These are phyloP conservation scores for Discostella stelligeroides DNA, from an alignment of 108 stramenopile species.

Conservation along the genomic window DNA sequence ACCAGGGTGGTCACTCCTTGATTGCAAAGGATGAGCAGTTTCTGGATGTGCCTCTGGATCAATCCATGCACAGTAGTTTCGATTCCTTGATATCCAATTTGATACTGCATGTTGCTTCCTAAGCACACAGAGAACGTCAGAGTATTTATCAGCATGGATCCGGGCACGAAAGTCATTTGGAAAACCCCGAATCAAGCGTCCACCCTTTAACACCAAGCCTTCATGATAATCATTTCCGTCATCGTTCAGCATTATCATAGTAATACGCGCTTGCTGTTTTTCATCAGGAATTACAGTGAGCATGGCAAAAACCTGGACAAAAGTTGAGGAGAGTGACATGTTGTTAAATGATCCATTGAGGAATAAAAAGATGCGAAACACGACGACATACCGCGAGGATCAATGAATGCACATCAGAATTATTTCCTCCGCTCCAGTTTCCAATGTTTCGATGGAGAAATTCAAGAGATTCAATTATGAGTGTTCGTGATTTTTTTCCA, in stretches of 20 bases:
- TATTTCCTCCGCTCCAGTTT: slow-evolving; percentile 51
- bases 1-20: slow-evolving; percentile 43
- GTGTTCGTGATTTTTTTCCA: slow-evolving; percentile 32
- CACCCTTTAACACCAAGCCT: slow-evolving; percentile 56
- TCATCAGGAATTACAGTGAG: slow-evolving; percentile 70
- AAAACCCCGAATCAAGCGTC: slow-evolving; percentile 35
- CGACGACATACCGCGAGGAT: slow-evolving; percentile 9
- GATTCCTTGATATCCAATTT: slow-evolving; percentile 74
- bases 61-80: slow-evolving; percentile 63
- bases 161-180: slow-evolving; percentile 39
- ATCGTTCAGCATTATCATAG: slow-evolving; percentile 57
- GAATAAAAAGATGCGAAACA: neutral
- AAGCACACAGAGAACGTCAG: slow-evolving; percentile 62
- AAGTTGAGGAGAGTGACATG: neutral
- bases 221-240: slow-evolving; percentile 36
- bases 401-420: slow-evolving; percentile 10
- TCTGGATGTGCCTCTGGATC: slow-evolving; percentile 56
- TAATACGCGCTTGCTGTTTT: slow-evolving; percentile 62
- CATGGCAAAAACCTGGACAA: slow-evolving; percentile 24
- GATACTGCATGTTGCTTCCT: slow-evolving; percentile 50
- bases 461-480: slow-evolving; percentile 55
- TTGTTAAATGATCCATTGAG: neutral
- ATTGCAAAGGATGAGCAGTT: slow-evolving; percentile 36
- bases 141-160: slow-evolving; percentile 60
- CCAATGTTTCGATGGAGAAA: slow-evolving; percentile 48